phyloP scores from a whole-genome alignment of 306 rosid species.

The Vigna nakashimae region DNA sequence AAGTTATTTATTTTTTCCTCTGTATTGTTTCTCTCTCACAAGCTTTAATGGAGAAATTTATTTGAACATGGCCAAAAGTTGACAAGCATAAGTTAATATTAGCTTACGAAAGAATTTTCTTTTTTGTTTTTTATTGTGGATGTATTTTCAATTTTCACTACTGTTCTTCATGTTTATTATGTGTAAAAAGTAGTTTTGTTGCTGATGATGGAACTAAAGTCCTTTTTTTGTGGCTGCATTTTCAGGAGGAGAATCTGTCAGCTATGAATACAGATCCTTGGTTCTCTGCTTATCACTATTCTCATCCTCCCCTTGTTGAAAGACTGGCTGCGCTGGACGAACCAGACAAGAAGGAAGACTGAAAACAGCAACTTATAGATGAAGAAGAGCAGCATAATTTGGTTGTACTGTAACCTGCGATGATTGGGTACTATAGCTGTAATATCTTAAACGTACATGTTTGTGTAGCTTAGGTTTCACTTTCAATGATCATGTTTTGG shows the following conservation, averaged over 20 bases:
- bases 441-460: constrained; percentile 8
- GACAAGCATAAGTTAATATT: too few relatives aligned
- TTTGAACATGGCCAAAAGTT: neutral
- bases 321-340: constrained; percentile 80
- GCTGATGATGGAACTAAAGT: neutral
- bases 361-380: constrained; percentile 42
- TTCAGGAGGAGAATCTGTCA: constrained; percentile 95
- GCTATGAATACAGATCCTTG: constrained; percentile 99
- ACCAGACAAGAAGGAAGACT: constrained; percentile 74
- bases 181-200: neutral
- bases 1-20: neutral
- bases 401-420: constrained; percentile 36
- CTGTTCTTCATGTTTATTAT: neutral
- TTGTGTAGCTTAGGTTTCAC: constrained; percentile 30
- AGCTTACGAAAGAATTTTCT: too few relatives aligned
- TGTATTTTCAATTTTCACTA: neutral
- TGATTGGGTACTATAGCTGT: constrained; percentile 35
- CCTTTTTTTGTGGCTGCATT: constrained; percentile 16
- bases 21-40: neutral
- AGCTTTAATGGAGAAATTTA: neutral
- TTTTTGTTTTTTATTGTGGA: too few relatives aligned
- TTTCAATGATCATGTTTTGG: constrained; percentile 20
- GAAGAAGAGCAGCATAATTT: constrained; percentile 33
- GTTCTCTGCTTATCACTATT: constrained; percentile 98
- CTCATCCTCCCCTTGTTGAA: constrained; percentile 96